Percentiles rank a stretch among this genome's conserved stretches.
Conservation (phyloP, 2,329 filamentous ascomycete genomes). For the Cryphonectria japonica region DNA sequence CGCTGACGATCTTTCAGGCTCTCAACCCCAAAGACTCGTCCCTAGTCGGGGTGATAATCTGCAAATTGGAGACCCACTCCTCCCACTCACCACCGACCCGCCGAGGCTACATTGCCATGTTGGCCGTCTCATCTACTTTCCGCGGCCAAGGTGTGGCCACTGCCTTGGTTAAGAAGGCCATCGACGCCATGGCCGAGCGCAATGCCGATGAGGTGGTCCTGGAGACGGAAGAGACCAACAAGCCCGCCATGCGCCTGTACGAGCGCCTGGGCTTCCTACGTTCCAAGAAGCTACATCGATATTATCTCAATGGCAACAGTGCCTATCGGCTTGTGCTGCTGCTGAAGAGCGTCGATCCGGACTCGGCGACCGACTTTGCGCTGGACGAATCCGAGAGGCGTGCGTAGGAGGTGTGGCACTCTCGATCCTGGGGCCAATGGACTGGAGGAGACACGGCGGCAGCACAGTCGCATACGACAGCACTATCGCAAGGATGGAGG, state of each 20-base stretch:
- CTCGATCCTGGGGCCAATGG: neutral
- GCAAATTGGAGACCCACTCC: conserved; percentile 89
- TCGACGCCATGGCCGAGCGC: conserved; percentile 84
- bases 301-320: conserved; percentile 95
- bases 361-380: conserved; percentile 42
- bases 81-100: conserved; percentile 75
- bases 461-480: neutral
- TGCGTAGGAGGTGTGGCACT: conserved; percentile 12
- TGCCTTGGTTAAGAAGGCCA: conserved; percentile 82
- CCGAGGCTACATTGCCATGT: conserved; percentile 97
- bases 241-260: conserved; percentile 87
- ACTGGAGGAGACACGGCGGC: neutral
- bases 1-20: conserved; percentile 47
- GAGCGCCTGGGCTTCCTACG: conserved; percentile 89
- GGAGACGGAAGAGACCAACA: conserved; percentile 94
- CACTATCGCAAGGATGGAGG: neutral
- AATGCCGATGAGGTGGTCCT: conserved; percentile 93
- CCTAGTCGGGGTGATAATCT: conserved; percentile 89
- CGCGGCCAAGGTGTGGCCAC: conserved; percentile 88
- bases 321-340: conserved; percentile 88
- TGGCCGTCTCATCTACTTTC: conserved; percentile 82
- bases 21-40: conserved; percentile 61
- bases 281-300: conserved; percentile 90
- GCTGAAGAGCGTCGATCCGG: conserved; percentile 60
- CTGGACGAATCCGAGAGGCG: conserved; percentile 38